Conservation (phyloP, 148 eudicot species). For the Drosera capensis region DNA sequence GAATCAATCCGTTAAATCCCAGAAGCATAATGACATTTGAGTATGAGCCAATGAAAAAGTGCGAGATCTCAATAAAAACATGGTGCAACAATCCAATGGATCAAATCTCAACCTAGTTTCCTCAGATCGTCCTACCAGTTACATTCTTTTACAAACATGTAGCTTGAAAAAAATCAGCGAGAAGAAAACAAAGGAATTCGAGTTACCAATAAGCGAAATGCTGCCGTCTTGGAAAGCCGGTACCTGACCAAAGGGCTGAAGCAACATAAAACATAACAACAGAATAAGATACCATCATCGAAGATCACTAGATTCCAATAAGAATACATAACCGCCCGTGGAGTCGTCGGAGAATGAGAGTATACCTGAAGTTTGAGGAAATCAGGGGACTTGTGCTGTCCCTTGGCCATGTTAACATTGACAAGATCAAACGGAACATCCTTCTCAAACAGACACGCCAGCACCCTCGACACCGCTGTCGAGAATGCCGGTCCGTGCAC, state of each 20-base stretch:
- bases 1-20: not conserved
- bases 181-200: not conserved
- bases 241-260: constrained; percentile 86
- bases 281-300: not conserved
- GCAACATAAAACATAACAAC: not conserved
- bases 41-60: not conserved
- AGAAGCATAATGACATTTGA: not conserved
- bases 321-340: too few species aligned
- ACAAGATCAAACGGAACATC: constrained; percentile 50
- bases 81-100: not conserved
- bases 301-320: too few species aligned
- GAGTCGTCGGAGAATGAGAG: not conserved
- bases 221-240: constrained; percentile 76
- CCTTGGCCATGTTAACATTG: constrained; percentile 52
- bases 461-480: constrained; percentile 62
- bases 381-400: constrained; percentile 56
- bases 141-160: not conserved
- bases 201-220: constrained; percentile 65
- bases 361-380: constrained; percentile 62
- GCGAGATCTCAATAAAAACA: not conserved
- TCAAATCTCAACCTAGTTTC: not conserved
- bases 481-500: constrained; percentile 75
- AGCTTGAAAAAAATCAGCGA: not conserved
- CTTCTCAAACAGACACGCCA: constrained; percentile 63
- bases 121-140: too few species aligned